Conservation (phyloP, 305 asterid species). For the Rubia occidens region DNA sequence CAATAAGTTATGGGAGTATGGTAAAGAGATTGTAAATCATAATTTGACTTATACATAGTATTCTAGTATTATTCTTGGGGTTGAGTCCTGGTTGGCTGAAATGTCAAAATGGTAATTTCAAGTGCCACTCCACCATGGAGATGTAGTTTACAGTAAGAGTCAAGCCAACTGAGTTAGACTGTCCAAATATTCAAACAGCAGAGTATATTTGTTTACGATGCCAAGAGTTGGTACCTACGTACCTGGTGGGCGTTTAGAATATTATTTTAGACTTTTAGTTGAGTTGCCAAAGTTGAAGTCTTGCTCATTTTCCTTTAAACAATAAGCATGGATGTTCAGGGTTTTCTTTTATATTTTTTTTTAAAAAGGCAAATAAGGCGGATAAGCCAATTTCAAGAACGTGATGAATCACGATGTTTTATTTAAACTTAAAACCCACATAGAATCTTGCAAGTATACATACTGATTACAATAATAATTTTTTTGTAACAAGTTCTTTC, state of each 20-base stretch:
- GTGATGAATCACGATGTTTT: neutral
- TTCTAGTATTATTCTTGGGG: neutral
- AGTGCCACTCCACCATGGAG: neutral
- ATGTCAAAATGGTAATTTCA: neutral
- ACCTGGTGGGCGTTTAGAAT: neutral
- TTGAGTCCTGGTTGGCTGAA: neutral
- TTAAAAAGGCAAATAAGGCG: neutral
- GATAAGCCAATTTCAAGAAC: neutral
- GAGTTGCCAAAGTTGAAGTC: constrained; percentile 6
- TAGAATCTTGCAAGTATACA: no score
- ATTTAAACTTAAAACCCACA: no score
- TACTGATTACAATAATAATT: no score
- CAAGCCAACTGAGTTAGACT: constrained; percentile 5
- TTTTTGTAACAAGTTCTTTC: no score
- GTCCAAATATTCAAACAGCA: neutral
- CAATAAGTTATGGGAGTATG: no score
- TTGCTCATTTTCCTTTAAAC: neutral
- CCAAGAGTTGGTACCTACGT: neutral
- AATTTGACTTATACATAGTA: neutral
- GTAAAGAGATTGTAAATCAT: no score
- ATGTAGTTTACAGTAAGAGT: neutral
- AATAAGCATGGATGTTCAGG: neutral
- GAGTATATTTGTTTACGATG: neutral
- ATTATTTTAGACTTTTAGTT: neutral
- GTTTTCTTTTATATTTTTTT: no score